Conservation (phyloP, 2,329 filamentous ascomycete genomes). For the Microsporum canis region DNA sequence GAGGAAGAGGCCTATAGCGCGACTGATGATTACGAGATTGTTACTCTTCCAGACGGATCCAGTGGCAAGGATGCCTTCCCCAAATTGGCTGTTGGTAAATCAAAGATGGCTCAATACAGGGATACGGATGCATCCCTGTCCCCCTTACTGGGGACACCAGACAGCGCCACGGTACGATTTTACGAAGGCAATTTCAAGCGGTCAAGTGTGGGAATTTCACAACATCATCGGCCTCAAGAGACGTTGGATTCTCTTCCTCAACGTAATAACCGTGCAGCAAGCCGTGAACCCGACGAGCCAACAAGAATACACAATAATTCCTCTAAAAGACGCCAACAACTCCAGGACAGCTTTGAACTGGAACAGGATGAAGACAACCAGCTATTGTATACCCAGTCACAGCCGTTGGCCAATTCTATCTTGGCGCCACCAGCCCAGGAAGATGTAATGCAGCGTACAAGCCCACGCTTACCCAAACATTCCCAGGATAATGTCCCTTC, state of each 20-base stretch:
- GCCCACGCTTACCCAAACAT: not conserved
- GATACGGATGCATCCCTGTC: slow-evolving; percentile 14
- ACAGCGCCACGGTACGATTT: slow-evolving; percentile 13
- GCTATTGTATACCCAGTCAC: not conserved
- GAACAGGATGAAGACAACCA: not conserved
- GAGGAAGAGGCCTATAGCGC: slow-evolving; percentile 18
- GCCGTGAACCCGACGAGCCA: not conserved
- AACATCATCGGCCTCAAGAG: not conserved
- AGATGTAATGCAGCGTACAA: not conserved
- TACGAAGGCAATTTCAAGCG: slow-evolving; percentile 5
- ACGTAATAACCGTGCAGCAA: not conserved
- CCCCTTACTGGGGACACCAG: slow-evolving; percentile 13
- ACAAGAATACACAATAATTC: not conserved
- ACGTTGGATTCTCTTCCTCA: not conserved
- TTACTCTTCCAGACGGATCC: slow-evolving; percentile 15
- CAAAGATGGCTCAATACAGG: slow-evolving; percentile 14
- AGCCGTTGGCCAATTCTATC: not conserved
- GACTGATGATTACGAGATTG: slow-evolving; percentile 20
- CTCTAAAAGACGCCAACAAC: not conserved
- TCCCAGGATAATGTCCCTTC: no score
- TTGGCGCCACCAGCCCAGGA: not conserved
- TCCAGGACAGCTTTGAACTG: not conserved
- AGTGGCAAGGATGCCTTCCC: not conserved
- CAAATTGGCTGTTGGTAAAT: slow-evolving; percentile 10
- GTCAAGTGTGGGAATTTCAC: not conserved